phyloP scores from a whole-genome alignment of 495 filamentous ascomycete genomes.

The Ramalina intermedia region DNA sequence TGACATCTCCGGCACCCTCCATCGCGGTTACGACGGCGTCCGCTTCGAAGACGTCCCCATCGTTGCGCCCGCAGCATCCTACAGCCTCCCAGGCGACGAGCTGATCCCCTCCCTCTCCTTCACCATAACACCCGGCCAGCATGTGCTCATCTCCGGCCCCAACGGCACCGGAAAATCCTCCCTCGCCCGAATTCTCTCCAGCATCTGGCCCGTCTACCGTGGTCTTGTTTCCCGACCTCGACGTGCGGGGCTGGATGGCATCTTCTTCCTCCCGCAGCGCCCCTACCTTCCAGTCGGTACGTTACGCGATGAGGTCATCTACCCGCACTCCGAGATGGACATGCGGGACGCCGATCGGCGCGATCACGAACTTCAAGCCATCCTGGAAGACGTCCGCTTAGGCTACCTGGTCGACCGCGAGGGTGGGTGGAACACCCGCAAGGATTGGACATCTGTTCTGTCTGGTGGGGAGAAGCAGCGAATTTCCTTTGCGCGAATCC shows the following conservation, averaged over 20 bases:
- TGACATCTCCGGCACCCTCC: conserved; percentile 82
- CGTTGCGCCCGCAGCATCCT: conserved; percentile 67
- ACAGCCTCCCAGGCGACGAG: conserved; percentile 74
- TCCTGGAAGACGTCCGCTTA: conserved; percentile 69
- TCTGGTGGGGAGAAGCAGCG: conserved; percentile 98
- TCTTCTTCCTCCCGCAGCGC: conserved; percentile 95
- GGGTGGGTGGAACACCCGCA: conserved; percentile 90
- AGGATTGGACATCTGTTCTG: conserved; percentile 97
- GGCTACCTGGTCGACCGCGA: conserved; percentile 85
- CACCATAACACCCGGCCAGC: conserved; percentile 77
- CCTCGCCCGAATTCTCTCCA: conserved; percentile 77
- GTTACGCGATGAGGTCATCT: conserved; percentile 92
- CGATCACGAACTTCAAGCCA: conserved; percentile 57
- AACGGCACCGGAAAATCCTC: conserved; percentile 93
- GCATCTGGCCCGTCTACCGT: conserved; percentile 92
- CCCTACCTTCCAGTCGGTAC: conserved; percentile 94
- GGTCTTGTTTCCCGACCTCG: conserved; percentile 80
- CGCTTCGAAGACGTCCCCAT: conserved; percentile 88
- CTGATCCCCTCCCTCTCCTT: conserved; percentile 79
- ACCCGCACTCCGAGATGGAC: conserved; percentile 86
- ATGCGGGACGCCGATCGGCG: conserved; percentile 69
- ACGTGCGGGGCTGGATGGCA: conserved; percentile 65
- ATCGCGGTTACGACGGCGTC: conserved; percentile 88
- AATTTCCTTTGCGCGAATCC: conserved; percentile 72
- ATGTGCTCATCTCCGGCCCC: conserved; percentile 84